A percentile compares a stretch with the other conserved stretches of the same genome.
Evolutionary conservation across 805 yeast genomes (phyloP).

Genomic region (Candida silvicultrix): DNA sequence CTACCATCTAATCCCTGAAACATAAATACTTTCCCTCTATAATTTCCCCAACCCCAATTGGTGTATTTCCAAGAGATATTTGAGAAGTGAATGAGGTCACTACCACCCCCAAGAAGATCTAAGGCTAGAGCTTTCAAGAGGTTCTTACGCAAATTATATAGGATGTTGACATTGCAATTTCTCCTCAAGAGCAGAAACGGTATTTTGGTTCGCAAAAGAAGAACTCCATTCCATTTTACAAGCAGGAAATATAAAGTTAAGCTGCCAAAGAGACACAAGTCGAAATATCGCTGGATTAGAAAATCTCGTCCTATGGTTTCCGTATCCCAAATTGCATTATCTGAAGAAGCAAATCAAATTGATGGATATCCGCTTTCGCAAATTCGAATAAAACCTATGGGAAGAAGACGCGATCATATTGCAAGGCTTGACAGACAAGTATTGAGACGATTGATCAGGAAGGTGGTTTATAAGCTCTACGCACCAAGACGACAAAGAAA

Average conservation of each 20-base stretch:
- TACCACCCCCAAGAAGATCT: constrained; percentile 22
- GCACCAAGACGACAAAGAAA: not conserved
- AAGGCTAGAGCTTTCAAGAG: constrained; percentile 12
- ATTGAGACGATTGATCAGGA: not conserved
- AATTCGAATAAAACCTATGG: not conserved
- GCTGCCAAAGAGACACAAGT: constrained; percentile 3
- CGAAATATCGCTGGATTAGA: not conserved
- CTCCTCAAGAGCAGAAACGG: constrained; percentile 5
- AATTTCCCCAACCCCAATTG: no score
- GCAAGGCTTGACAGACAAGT: not conserved
- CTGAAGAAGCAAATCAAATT: not conserved
- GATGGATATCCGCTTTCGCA: not conserved
- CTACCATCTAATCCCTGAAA: no score
- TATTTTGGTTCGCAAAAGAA: constrained; percentile 12
- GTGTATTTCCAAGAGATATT: no score
- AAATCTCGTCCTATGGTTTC: not conserved
- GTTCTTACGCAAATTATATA: constrained; percentile 11
- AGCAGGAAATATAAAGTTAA: constrained; percentile 18
- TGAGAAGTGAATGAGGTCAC: constrained; percentile 22
- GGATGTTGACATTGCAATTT: constrained; percentile 12
- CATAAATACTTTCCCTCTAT: no score
- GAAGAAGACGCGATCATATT: not conserved
- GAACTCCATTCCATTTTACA: constrained; percentile 18
- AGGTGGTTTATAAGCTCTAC: not conserved
- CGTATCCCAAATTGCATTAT: not conserved